These are phyloP conservation scores for Rhodotorula glutinis DNA, from an alignment of 1,284 basidiomycete genomes.

Conservation along the genomic window DNA sequence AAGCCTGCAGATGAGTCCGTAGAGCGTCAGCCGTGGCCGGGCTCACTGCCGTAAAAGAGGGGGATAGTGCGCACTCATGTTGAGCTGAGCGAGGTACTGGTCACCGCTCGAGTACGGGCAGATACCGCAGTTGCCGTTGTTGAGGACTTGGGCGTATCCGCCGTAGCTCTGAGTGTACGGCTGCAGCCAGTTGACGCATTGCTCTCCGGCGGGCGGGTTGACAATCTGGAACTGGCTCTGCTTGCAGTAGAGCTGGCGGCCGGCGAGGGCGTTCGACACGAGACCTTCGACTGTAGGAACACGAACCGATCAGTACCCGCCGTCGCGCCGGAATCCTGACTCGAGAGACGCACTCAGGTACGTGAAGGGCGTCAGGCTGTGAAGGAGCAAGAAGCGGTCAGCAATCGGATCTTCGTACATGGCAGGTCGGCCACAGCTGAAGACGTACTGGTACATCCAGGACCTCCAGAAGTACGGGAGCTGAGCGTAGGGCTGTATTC, in stretches of 20 bases:
- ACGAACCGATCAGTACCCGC: neutral
- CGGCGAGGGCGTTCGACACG: constrained; percentile 47
- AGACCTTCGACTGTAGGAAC: constrained; percentile 48
- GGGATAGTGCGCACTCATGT: constrained; percentile 12
- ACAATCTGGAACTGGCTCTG: constrained; percentile 49
- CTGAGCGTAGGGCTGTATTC: constrained; percentile 38
- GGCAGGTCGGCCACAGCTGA: neutral
- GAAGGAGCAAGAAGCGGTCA: neutral
- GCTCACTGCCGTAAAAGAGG: no score
- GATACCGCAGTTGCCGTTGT: constrained; percentile 48
- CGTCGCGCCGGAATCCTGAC: no score
- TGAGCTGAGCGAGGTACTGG: constrained; percentile 42
- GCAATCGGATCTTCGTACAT: neutral
- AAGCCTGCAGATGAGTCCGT: constrained; percentile 3
- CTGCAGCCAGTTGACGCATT: constrained; percentile 51
- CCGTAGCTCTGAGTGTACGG: constrained; percentile 45
- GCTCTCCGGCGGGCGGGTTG: constrained; percentile 48
- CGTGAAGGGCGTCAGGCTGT: constrained; percentile 63
- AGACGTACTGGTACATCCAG: constrained; percentile 66
- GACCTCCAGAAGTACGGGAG: constrained; percentile 65
- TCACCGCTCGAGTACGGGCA: constrained; percentile 41
- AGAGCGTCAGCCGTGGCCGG: no score
- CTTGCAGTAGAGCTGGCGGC: constrained; percentile 50
- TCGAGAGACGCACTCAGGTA: constrained; percentile 42
- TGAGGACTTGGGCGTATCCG: constrained; percentile 46